These are phyloP conservation scores for Coniochaeta sp. DNA, from an alignment of 2,329 filamentous ascomycete genomes.

Conservation along the genomic window DNA sequence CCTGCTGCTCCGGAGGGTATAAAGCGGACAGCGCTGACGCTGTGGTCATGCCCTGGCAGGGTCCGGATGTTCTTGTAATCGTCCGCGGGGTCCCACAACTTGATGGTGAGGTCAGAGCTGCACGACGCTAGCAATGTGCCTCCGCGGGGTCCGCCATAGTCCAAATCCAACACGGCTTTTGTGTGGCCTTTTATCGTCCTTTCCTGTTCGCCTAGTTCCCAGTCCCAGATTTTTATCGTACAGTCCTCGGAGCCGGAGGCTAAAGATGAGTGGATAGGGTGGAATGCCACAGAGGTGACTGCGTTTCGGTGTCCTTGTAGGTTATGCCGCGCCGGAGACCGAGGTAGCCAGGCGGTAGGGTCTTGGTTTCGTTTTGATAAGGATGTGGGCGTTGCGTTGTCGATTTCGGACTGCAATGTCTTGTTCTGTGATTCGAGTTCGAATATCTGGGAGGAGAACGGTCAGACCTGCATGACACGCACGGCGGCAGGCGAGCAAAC, in stretches of 20 bases:
- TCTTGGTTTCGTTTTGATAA: slow-evolving; percentile 77
- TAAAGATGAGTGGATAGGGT: slow-evolving; percentile 83
- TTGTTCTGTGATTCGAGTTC: slow-evolving; percentile 75
- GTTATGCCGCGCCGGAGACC: slow-evolving; percentile 70
- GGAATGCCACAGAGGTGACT: slow-evolving; percentile 85
- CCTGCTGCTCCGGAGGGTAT: slow-evolving; percentile 77
- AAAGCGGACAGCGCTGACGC: slow-evolving; percentile 81
- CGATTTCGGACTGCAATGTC: slow-evolving; percentile 72
- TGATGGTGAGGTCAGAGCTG: slow-evolving; percentile 86
- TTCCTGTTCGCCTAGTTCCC: slow-evolving; percentile 87
- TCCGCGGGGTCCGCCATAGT: slow-evolving; percentile 80
- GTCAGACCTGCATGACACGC: slow-evolving; percentile 4
- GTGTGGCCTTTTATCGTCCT: slow-evolving; percentile 89
- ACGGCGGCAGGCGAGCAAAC: slow-evolving; percentile 30
- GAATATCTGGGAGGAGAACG: slow-evolving; percentile 61
- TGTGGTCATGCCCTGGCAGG: slow-evolving; percentile 85
- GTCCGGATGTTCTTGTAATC: slow-evolving; percentile 95
- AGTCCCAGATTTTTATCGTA: slow-evolving; percentile 97
- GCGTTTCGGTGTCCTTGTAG: slow-evolving; percentile 76
- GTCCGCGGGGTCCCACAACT: slow-evolving; percentile 86
- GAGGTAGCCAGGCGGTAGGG: slow-evolving; percentile 79
- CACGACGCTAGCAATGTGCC: slow-evolving; percentile 74
- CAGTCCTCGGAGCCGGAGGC: slow-evolving; percentile 88
- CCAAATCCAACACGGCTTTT: slow-evolving; percentile 78
- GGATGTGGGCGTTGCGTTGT: slow-evolving; percentile 70